Evolutionary conservation across 805 yeast species (phyloP), one percentile per base, ranked within the genome.

Genomic region (Myxozyma vanderwaltii): DNA sequence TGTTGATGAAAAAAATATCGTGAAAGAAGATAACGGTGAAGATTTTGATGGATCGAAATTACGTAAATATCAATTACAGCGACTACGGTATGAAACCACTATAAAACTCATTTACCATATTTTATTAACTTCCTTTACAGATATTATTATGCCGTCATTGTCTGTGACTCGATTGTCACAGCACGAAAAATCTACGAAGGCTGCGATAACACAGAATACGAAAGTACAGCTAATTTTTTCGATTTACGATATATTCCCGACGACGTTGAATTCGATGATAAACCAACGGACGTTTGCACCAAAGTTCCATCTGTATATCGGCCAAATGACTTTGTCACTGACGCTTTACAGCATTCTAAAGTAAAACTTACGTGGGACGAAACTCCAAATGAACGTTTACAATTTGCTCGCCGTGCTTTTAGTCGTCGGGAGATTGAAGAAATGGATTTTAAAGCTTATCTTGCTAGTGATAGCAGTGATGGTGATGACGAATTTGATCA

Each of bases 281-380:
- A 82, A 58, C 86, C 95, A 43, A 81, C 83, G 66, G 98, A 94
- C 68, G 70, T 72, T 33, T 89, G 97, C 75, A 75, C 76, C 23
- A 82, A 82, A 63, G 76, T 91, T 7, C 96, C 98, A 5, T 75
- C 84, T 1, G 82, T 82, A 50, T 94, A 94, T 74, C 85, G 83
- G 66, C 99, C 99, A 19, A 78, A 78, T 54, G 78, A 80, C 8
- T 94, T 94, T 73, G 88, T 89, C 31, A 94, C 99, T 2, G 97
- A 89, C 75, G 99, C 99, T 0, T 79, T 94, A 60, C 97, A 94
- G 72, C 96, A 91, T 71, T 91, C 98, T 15, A 94, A 91, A 69
- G 99, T 94, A 51, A 91, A 89, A 72, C 79, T 94, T 66, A 91
- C 98, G 0, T 94, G 99, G 99, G 99, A 94, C 74, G 98, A 92